Evolutionary conservation across 306 rosid species (phyloP).

Genomic region (Fagus crenata): DNA sequence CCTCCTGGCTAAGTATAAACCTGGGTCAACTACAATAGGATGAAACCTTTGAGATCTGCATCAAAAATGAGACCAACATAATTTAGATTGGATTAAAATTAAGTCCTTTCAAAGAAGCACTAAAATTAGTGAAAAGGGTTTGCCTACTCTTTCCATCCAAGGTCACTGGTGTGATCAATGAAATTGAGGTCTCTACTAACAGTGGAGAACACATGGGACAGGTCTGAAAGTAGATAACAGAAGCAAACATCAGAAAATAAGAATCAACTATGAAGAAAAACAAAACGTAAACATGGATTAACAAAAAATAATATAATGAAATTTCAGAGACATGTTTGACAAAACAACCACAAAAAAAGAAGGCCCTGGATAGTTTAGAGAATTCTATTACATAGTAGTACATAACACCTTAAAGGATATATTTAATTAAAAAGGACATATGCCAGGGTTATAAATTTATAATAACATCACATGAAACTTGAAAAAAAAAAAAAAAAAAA

Average conservation of each 20-base stretch:
- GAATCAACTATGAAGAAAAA: slow-evolving; percentile 5
- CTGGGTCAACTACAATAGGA: slow-evolving; percentile 88
- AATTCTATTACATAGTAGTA: neutral
- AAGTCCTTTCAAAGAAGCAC: slow-evolving; percentile 13
- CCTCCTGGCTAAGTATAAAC: slow-evolving; percentile 75
- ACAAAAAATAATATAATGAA: slow-evolving; percentile 1
- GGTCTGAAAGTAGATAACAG: slow-evolving; percentile 53
- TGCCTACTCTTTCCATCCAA: slow-evolving; percentile 95
- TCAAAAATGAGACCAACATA: slow-evolving; percentile 13
- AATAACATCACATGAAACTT: neutral
- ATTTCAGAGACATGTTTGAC: slow-evolving; percentile 13
- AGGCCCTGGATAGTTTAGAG: slow-evolving; percentile 11
- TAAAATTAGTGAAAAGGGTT: slow-evolving; percentile 26
- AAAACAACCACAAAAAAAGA: neutral
- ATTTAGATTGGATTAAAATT: slow-evolving; percentile 19
- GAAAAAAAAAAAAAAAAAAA: too few relatives aligned
- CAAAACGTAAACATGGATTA: slow-evolving; percentile 11
- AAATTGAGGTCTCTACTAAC: slow-evolving; percentile 79
- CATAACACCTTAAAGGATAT: too few relatives aligned
- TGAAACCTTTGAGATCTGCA: slow-evolving; percentile 71
- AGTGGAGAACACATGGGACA: slow-evolving; percentile 84
- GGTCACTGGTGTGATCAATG: slow-evolving; percentile 88
- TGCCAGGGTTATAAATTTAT: neutral
- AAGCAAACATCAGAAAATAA: slow-evolving; percentile 22
- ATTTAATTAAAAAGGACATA: neutral